These are phyloP conservation scores for Chalara sp. DNA, from an alignment of 2,329 filamentous ascomycete genomes.

Conservation along the genomic window DNA sequence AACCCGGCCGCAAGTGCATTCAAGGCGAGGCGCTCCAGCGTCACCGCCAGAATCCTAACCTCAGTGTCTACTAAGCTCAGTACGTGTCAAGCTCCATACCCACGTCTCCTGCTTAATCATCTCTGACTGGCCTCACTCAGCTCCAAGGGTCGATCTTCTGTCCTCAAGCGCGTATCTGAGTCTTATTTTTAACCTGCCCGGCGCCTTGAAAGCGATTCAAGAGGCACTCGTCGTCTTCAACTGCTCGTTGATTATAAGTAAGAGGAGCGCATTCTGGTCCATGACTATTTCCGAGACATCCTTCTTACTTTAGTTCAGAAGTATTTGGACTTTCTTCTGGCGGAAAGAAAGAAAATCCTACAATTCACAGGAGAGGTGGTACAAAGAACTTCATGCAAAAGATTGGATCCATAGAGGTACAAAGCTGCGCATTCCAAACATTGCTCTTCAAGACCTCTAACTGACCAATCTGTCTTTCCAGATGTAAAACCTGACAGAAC, in stretches of 20 bases:
- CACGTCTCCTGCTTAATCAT: not conserved
- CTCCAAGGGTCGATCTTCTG: not conserved
- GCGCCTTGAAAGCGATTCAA: conserved; percentile 27
- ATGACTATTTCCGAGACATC: conserved; percentile 28
- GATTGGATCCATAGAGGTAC: conserved; percentile 1
- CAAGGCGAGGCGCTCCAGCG: not conserved
- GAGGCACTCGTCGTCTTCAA: conserved; percentile 27
- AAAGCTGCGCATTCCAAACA: not conserved
- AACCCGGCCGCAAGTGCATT: not conserved
- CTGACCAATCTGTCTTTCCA: not conserved
- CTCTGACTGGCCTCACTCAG: not conserved
- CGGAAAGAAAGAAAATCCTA: conserved; percentile 29
- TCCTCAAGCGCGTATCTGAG: not conserved
- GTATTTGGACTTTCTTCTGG: conserved; percentile 24
- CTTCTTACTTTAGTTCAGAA: conserved; percentile 30
- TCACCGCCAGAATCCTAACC: not conserved
- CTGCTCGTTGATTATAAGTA: conserved; percentile 30
- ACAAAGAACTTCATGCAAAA: conserved; percentile 1
- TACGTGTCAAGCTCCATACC: not conserved
- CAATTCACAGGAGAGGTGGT: conserved; percentile 8
- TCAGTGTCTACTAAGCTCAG: not conserved
- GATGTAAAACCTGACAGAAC: conserved; percentile 17
- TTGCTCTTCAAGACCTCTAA: not conserved
- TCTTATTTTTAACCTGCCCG: conserved; percentile 25
- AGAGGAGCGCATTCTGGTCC: conserved; percentile 28